Evolutionary conservation across 2,329 filamentous ascomycete genomes (phyloP), one percentile per base, ranked within the genome.

Genomic region (Colletotrichum shisoi): DNA sequence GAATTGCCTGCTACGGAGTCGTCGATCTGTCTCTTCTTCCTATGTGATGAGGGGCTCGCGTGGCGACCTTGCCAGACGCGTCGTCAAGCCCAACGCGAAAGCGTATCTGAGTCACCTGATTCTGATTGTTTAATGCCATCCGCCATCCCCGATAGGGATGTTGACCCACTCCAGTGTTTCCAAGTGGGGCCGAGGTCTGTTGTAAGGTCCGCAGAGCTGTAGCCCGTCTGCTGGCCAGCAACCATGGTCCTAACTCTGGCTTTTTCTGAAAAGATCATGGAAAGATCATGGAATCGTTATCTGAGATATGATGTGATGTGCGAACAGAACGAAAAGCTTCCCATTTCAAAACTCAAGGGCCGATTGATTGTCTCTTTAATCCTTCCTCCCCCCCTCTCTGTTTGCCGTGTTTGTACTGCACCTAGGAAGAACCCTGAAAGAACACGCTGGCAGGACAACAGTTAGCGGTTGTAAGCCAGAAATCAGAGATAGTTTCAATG

Each of bases 71-170:
- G 3, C 15, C 21, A 51, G 53, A 63, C 68, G 66, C 66, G 66
- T 67, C 66, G 66, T 61, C 4, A 17, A 53, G n/a, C 37, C 45
- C 40, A 17, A 65, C 69, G 69, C 69, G 67, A 70, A 68, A 69
- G 34, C 65, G 49, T 62, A 54, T 68, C 67, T 60, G 48, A 27
- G 31, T 70, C 69, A 70, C 69, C 57, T 70, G 67, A 46, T 15
- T 1, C 0, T 7, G 17, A 39, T 59, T 56, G 63, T 3, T n/a
- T 57, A 64, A 68, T 17, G 27, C 2, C 1, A 39, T 34, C 31
- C 31, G 27, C 2, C 1, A 39, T 34, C 31, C 31, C 31, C 8
- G 21, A 52, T 57, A 57, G 51, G 46, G 39, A 57, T 53, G 15
- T n/a, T 7, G 37, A 27, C 27, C 9, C 21, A 13, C 54, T 46